Evolutionary conservation across 2,329 filamentous ascomycete genomes (phyloP), one percentile per base, ranked within the genome.

Genomic region (Cryphonectria nitschkei): DNA sequence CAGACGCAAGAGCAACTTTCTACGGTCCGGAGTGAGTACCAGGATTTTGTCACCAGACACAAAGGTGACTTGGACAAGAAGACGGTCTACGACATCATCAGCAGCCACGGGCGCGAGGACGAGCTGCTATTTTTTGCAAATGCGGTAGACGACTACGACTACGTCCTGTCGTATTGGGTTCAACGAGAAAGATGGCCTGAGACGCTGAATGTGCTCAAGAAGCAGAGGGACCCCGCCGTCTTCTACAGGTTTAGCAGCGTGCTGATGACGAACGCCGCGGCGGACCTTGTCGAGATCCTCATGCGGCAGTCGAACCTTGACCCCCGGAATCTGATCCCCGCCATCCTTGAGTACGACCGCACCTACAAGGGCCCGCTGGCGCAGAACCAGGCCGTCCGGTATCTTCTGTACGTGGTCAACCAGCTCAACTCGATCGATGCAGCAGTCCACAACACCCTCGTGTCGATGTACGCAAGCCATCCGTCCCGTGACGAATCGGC

Each of bases 211-310:
- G 94, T 98, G 56, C 85, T 99, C 67, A 97, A 98, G 83, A 94
- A 93, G 80, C 96, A 99, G 81, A 97, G 91, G 6, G 93, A 97
- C 66, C 89, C 93, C 0, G 94, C 97, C 66, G 93, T 97, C 62
- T 99, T 98, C 82, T 98, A 98, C 84, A 92, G 93, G 74, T 98
- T 98, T 80, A 96, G 94, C 83, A 97, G 92, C 77, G 95, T 98
- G n/a, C 87, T 99, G 64, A 97, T 99, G 92, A 92, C 90, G 22
- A 93, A 98, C 78, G 91, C 91, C 3, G 90, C 95, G 0, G 88
- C 91, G 7, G 95, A 97, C 67, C 85, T 97, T 34, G 92, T 98
- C n/a, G 95, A 99, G 75, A 94, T 99, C 46, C 83, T 99, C 77
- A 98, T 97, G 93, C 89, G 96, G 50, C 95, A 98, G 78, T 86